Evolutionary conservation across 495 filamentous ascomycete species (phyloP).

Genomic region (Antarctomyces pellizariae): DNA sequence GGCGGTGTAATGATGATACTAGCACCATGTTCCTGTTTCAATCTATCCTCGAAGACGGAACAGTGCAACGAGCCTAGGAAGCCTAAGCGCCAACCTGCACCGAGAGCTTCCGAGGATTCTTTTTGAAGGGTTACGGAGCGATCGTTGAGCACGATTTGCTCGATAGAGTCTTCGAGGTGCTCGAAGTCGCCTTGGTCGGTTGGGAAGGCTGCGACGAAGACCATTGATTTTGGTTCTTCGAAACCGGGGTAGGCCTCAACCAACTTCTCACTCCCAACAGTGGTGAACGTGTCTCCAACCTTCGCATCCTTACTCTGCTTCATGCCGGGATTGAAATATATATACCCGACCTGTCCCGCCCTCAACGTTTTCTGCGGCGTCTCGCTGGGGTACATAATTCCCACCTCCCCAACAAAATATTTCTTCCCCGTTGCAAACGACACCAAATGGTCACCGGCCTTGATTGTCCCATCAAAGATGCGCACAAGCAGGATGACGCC

Average conservation of each 20-base stretch:
- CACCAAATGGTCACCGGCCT: slow-evolving; percentile 55
- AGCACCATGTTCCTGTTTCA: slow-evolving; percentile 83
- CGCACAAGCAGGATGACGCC: slow-evolving; percentile 83
- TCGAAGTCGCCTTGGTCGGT: slow-evolving; percentile 70
- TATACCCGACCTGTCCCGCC: slow-evolving; percentile 86
- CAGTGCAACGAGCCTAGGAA: slow-evolving; percentile 94
- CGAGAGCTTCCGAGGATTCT: slow-evolving; percentile 78
- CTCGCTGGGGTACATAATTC: slow-evolving; percentile 85
- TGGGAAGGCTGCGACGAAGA: slow-evolving; percentile 91
- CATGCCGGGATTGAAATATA: slow-evolving; percentile 96
- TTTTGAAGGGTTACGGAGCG: slow-evolving; percentile 83
- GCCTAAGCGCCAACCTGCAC: slow-evolving; percentile 80
- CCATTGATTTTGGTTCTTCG: slow-evolving; percentile 96
- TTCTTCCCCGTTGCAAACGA: slow-evolving; percentile 72
- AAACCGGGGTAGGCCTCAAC: slow-evolving; percentile 78
- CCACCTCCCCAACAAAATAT: slow-evolving; percentile 87
- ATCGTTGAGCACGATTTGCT: slow-evolving; percentile 84
- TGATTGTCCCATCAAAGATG: slow-evolving; percentile 71
- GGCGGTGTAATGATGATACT: slow-evolving; percentile 95
- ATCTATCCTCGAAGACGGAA: slow-evolving; percentile 92
- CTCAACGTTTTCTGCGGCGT: slow-evolving; percentile 57
- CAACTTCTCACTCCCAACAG: slow-evolving; percentile 48
- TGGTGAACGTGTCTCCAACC: slow-evolving; percentile 85
- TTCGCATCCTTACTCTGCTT: slow-evolving; percentile 86
- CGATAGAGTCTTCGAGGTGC: slow-evolving; percentile 82